phyloP scores from a whole-genome alignment of 2,329 filamentous ascomycete genomes.

The Trichoderma cornu-damae region DNA sequence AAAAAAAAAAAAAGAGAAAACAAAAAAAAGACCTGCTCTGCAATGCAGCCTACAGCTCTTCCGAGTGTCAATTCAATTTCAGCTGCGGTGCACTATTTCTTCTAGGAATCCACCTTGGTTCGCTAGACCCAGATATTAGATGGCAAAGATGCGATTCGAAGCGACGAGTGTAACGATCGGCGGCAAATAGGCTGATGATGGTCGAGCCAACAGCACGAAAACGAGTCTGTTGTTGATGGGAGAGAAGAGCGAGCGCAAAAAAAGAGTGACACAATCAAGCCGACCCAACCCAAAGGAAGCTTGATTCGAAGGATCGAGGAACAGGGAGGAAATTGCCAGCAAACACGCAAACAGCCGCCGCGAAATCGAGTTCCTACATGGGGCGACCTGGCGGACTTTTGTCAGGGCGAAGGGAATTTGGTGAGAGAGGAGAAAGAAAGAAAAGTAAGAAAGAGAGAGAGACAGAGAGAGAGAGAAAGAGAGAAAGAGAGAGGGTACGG shows the following conservation, averaged over 20 bases:
- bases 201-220: background rate
- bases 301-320: background rate
- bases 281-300: background rate
- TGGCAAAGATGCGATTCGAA: background rate
- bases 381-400: background rate
- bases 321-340: background rate
- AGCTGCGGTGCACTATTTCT: background rate
- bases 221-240: background rate
- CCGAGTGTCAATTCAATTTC: background rate
- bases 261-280: constrained; percentile 13
- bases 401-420: background rate
- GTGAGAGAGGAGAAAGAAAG: background rate
- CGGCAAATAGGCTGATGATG: background rate
- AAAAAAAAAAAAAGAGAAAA: too few relatives aligned
- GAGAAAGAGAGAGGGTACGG: background rate
- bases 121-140: background rate
- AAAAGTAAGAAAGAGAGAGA: background rate
- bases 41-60: background rate
- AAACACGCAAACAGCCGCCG: constrained; percentile 10
- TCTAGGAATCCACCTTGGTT: background rate
- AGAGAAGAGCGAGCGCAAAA: background rate
- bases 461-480: background rate
- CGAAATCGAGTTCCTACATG: constrained; percentile 6
- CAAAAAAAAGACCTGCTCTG: background rate
- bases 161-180: background rate